phyloP scores from a whole-genome alignment of 1,139 yeast genomes.

The Saccharomyces hybrid region DNA sequence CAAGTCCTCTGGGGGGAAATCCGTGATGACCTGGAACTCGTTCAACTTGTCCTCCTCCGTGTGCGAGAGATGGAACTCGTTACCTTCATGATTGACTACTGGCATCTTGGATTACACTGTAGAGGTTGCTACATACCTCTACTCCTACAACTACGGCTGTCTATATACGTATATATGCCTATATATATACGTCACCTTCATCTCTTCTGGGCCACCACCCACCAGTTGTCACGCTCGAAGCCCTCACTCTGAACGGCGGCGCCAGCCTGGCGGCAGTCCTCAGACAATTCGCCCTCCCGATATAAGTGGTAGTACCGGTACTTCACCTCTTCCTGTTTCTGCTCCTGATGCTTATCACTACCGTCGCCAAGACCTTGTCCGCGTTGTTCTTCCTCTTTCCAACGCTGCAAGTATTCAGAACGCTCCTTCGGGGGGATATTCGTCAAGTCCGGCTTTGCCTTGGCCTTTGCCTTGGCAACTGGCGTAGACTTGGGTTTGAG shows the following conservation, averaged over 20 bases:
- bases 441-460: slow-evolving; percentile 23
- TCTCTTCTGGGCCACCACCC: slow-evolving; percentile 50
- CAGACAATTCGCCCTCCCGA: slow-evolving; percentile 69
- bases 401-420: slow-evolving; percentile 21
- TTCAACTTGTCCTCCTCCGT: slow-evolving; percentile 35
- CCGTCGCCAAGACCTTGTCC: slow-evolving; percentile 14
- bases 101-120: slow-evolving; percentile 20
- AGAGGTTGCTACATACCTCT: not conserved
- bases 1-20: slow-evolving; percentile 33
- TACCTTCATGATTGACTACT: slow-evolving; percentile 16
- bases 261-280: slow-evolving; percentile 65
- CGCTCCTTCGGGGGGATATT: slow-evolving; percentile 26
- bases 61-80: slow-evolving; percentile 31
- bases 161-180: not conserved
- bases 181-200: not conserved
- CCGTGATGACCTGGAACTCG: slow-evolving; percentile 34
- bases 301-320: slow-evolving; percentile 87
- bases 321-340: slow-evolving; percentile 38
- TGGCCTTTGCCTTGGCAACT: slow-evolving; percentile 12
- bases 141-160: not conserved
- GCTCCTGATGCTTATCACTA: slow-evolving; percentile 10
- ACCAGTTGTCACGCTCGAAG: slow-evolving; percentile 94
- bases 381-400: slow-evolving; percentile 26
- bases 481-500: slow-evolving; percentile 15
- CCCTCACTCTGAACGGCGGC: slow-evolving; percentile 61